Evolutionary conservation across 2,329 filamentous ascomycete genomes (phyloP), one percentile per base, ranked within the genome.

Genomic region (Chrysoporthe austroafricana): DNA sequence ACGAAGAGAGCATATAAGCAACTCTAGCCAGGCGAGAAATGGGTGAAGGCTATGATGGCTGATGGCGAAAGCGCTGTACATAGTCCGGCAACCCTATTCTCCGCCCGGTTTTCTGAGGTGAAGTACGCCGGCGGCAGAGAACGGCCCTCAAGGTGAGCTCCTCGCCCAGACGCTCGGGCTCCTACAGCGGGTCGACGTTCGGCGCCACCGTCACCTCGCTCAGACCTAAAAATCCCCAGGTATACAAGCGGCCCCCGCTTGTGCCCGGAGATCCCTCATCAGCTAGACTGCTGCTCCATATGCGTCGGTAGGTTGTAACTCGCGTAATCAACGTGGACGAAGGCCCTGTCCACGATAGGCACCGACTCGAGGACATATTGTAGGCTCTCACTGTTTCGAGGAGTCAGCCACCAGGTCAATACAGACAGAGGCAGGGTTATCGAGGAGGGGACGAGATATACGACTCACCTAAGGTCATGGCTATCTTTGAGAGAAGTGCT

Each of bases 351-450:
- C 42, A 96, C 92, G 71, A 90, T 90, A 34, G 92, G 92, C 52
- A 96, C 91, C 67, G 90, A 92, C 80, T 96, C 93, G 44, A 96
- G 83, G 70, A 96, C 92, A 79, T 96, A 94, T 74, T 94, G 91
- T 78, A 96, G 77, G 68, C 87, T 89, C 82, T 94, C 91, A 58
- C 84, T 86, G 44, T 70, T n/a, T 6, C 6, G 2, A 5, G 18
- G 65, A 26, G 14, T 64, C 1, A 62, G 43, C 34, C 42, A 58
- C 50, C 16, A 42, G 59, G 73, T 52, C 1, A 14, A 4, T n/a
- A 54, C 39, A 16, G 26, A 34, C 9, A 50, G 57, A 46, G 18
- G 34, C 9, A 44, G 32, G 34, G 16, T 11, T 26, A 52, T 26
- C 11, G 7, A 26, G 26, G 26, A 26, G 32, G 8, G 21, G 34